phyloP scores from a whole-genome alignment of 1,139 yeast species.

The Diutina catenulata region DNA sequence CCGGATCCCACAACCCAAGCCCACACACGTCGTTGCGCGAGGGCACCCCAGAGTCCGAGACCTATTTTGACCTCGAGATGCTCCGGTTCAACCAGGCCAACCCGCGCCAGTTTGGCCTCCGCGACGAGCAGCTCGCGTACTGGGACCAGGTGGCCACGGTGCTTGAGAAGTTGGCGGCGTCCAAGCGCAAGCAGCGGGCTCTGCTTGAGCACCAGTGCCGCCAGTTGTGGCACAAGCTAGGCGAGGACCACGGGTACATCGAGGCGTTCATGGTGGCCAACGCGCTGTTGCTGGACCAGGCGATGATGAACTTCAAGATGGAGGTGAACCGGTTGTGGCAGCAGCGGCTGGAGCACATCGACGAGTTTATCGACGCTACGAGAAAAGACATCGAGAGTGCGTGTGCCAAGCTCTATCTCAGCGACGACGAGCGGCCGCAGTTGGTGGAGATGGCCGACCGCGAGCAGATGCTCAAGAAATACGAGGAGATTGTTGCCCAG shows the following conservation, averaged over 20 bases:
- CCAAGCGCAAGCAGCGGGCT: conserved; percentile 24
- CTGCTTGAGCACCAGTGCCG: conserved; percentile 25
- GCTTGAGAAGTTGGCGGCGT: conserved; percentile 18
- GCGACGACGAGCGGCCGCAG: conserved; percentile 27
- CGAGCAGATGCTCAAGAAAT: conserved; percentile 44
- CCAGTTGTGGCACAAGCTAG: conserved; percentile 39
- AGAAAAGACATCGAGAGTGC: conserved; percentile 43
- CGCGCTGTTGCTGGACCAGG: conserved; percentile 23
- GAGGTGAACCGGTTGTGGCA: conserved; percentile 49
- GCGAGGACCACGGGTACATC: conserved; percentile 25
- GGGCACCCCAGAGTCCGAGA: too few species aligned
- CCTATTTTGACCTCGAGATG: conserved; percentile 26
- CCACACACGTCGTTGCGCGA: too few species aligned
- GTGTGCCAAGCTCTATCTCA: conserved; percentile 55
- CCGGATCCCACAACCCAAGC: conserved; percentile 10
- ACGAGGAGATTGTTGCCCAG: conserved; percentile 48
- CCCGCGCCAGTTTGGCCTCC: conserved; percentile 32
- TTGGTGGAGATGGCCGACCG: conserved; percentile 35
- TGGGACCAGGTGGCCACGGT: conserved; percentile 18
- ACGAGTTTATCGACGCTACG: conserved; percentile 53
- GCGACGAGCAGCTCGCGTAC: conserved; percentile 22
- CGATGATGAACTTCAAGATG: conserved; percentile 28
- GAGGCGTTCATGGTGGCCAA: conserved; percentile 26
- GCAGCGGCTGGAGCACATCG: conserved; percentile 53
- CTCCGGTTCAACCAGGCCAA: conserved; percentile 23